These are phyloP conservation scores for Cordyceps pruinosa DNA, from an alignment of 2,329 filamentous ascomycete species.

Conservation along the genomic window DNA sequence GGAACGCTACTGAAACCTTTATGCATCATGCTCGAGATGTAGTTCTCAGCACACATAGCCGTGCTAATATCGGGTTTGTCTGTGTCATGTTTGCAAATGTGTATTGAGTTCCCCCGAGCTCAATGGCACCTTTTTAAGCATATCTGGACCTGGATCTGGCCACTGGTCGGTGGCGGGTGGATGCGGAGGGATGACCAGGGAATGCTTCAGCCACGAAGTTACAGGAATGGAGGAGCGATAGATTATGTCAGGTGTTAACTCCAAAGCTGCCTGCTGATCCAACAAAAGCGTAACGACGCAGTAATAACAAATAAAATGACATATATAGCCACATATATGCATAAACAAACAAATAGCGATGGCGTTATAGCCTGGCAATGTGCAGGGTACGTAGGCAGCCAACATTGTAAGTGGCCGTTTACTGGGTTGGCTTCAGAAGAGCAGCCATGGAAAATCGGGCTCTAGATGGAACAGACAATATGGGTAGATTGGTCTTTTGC, in stretches of 20 bases:
- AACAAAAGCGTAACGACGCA: neutral
- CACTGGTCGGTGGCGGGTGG: too few relatives aligned
- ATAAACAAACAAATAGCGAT: neutral
- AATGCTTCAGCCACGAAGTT: too few relatives aligned
- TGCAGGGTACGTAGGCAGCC: neutral
- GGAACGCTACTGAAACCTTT: constrained; percentile 2
- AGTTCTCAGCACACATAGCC: neutral
- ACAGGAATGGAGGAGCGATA: neutral
- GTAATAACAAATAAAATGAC: neutral
- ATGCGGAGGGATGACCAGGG: too few relatives aligned
- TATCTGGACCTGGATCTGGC: too few relatives aligned
- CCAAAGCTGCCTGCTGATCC: neutral
- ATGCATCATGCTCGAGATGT: neutral
- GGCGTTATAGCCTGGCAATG: neutral
- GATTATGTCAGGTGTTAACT: neutral
- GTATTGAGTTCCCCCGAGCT: too few relatives aligned
- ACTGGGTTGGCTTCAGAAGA: too few relatives aligned
- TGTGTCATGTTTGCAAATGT: too few relatives aligned
- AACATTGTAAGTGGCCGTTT: too few relatives aligned
- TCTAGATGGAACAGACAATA: too few relatives aligned
- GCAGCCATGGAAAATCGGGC: too few relatives aligned
- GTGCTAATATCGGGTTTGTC: too few relatives aligned
- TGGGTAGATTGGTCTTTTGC: neutral
- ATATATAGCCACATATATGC: neutral
- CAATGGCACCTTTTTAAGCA: too few relatives aligned